A percentile compares a stretch with the other conserved stretches of the same genome.
Conservation (phyloP, 306 rosid genomes). For the Gastrolobium bilobum region DNA sequence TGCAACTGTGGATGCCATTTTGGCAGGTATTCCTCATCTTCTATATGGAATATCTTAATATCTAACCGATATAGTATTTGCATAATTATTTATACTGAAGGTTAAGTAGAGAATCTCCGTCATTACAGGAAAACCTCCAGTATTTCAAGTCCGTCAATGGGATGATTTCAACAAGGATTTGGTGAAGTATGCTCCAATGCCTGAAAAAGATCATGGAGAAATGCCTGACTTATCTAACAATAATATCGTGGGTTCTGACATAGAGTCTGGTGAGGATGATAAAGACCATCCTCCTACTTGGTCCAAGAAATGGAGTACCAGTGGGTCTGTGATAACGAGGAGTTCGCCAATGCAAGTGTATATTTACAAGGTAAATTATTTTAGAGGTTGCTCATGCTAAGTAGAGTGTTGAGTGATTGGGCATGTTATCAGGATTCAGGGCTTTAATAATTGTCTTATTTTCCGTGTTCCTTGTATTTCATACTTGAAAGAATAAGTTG, state of each 20-base stretch:
- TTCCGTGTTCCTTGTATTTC: conserved; percentile 31
- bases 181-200: conserved; percentile 58
- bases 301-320: conserved; percentile 58
- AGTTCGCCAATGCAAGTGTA: conserved; percentile 80
- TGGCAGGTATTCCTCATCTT: conserved; percentile 73
- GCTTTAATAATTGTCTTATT: conserved; percentile 34
- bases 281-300: conserved; percentile 51
- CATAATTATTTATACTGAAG: conserved; percentile 29
- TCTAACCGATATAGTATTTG: conserved; percentile 18
- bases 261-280: conserved; percentile 63
- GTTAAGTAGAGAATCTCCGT: conserved; percentile 33
- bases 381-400: conserved; percentile 33
- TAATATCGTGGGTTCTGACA: conserved; percentile 51
- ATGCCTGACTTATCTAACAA: conserved; percentile 50
- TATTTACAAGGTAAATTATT: conserved; percentile 74
- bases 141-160: conserved; percentile 83
- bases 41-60: conserved; percentile 24
- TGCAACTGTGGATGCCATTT: conserved; percentile 94
- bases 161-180: conserved; percentile 63
- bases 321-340: conserved; percentile 61
- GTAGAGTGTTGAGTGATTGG: conserved; percentile 31
- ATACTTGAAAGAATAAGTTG: conserved; percentile 22
- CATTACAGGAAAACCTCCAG: conserved; percentile 78
- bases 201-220: conserved; percentile 53
- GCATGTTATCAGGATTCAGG: conserved; percentile 13